Evolutionary conservation across 352 stramenopile species (phyloP).

Genomic region (Phytophthora pisi): DNA sequence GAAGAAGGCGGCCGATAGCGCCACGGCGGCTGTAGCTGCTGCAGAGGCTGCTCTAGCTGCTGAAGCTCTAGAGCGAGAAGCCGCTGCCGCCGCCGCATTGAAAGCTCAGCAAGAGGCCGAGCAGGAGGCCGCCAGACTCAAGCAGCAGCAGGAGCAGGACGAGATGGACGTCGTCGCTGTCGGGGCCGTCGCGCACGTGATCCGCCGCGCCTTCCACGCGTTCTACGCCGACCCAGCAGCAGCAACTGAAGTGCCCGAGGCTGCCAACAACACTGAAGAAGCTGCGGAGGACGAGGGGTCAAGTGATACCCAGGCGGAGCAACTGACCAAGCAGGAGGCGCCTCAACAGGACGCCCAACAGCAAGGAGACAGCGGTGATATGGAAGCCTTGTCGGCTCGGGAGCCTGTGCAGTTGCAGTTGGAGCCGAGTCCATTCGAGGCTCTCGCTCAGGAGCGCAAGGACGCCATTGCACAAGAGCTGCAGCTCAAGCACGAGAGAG

Average conservation of each 20-base stretch:
- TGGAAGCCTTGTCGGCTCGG: too few species aligned
- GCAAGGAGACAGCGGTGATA: too few species aligned
- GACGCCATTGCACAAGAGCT: constrained; percentile 41
- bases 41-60: constrained; percentile 13
- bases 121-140: constrained; percentile 8
- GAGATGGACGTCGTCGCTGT: constrained; percentile 73
- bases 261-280: background rate
- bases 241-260: background rate
- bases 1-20: constrained; percentile 18
- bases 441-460: constrained; percentile 43
- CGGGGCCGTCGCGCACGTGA: constrained; percentile 72
- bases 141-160: constrained; percentile 28
- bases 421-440: constrained; percentile 40
- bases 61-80: constrained; percentile 12
- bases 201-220: constrained; percentile 69
- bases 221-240: constrained; percentile 44
- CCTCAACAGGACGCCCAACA: background rate
- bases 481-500: constrained; percentile 37
- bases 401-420: background rate
- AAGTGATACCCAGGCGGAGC: background rate
- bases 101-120: constrained; percentile 23
- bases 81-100: constrained; percentile 6
- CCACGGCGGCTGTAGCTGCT: constrained; percentile 9
- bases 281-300: background rate
- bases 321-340: constrained; percentile 3